phyloP scores from a whole-genome alignment of 805 yeast genomes.

The Barnettozyma botsteinii region DNA sequence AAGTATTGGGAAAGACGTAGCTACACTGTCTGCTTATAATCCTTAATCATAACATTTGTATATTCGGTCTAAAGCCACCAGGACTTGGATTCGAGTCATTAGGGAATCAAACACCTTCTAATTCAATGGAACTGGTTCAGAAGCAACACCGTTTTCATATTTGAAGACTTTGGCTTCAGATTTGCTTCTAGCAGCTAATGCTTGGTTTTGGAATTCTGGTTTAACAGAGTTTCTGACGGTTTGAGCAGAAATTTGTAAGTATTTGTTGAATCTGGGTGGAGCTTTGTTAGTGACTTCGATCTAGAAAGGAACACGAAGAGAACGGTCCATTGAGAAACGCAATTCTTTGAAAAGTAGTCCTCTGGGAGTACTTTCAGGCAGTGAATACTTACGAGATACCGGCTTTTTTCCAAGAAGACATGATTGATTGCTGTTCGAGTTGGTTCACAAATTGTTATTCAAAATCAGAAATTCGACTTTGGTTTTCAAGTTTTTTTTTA shows the following conservation, averaged over 20 bases:
- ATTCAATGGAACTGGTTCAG: constrained; percentile 31
- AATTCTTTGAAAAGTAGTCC: too few relatives aligned
- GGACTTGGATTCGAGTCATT: constrained; percentile 1
- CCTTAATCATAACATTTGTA: constrained; percentile 5
- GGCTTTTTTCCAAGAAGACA: constrained; percentile 62
- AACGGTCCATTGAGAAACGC: too few relatives aligned
- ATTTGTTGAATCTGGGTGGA: constrained; percentile 60
- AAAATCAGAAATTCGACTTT: not conserved
- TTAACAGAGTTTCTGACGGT: constrained; percentile 84
- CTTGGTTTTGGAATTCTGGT: constrained; percentile 72
- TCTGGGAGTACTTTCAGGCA: too few relatives aligned
- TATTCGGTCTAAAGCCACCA: constrained; percentile 8
- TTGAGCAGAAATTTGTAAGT: constrained; percentile 85
- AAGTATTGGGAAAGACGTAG: too few relatives aligned
- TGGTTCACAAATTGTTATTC: not conserved
- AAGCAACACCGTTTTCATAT: constrained; percentile 61
- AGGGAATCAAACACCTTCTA: constrained; percentile 7
- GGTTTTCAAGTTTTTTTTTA: constrained; percentile 2
- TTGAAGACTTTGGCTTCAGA: constrained; percentile 70
- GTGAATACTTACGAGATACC: constrained; percentile 48
- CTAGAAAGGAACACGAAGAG: too few relatives aligned
- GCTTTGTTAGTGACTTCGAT: too few relatives aligned
- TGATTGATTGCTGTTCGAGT: constrained; percentile 21
- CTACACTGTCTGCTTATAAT: not conserved
- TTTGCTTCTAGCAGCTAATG: constrained; percentile 60